Percentiles rank a stretch among this genome's conserved stretches.
Evolutionary conservation across 768 basidiomycete species (phyloP).

Genomic region (Multifurca ochricompacta): DNA sequence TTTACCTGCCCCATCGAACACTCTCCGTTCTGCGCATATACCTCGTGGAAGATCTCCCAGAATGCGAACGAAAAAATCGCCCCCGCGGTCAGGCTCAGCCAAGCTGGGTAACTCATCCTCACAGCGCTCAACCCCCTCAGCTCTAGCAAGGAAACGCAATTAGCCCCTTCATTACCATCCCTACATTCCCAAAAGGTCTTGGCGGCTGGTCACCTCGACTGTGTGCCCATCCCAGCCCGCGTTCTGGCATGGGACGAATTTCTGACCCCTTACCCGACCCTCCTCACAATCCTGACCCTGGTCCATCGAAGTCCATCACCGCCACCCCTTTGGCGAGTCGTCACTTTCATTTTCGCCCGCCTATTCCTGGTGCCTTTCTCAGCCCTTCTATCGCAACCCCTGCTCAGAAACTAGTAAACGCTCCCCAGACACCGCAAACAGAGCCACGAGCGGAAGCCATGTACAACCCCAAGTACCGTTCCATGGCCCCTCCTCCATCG

Average conservation of each 20-base stretch:
- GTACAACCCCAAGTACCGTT: constrained; percentile 16
- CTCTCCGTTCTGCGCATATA: background rate
- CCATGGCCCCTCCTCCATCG: constrained; percentile 22
- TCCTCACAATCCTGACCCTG: constrained; percentile 9
- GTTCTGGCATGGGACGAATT: background rate
- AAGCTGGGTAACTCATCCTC: background rate
- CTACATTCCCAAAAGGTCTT: background rate
- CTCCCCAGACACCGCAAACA: constrained; percentile 12
- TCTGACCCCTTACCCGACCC: background rate
- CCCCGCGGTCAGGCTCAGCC: background rate
- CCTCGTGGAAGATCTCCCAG: constrained; percentile 3
- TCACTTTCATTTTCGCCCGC: constrained; percentile 1
- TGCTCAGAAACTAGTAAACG: background rate
- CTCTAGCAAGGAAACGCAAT: background rate
- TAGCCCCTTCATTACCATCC: background rate
- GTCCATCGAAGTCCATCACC: background rate
- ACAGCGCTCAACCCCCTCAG: background rate
- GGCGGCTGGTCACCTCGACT: background rate
- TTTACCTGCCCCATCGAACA: background rate
- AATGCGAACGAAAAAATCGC: constrained; percentile 1
- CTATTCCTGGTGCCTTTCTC: constrained; percentile 10
- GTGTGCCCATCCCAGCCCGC: background rate
- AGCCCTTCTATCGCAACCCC: constrained; percentile 10
- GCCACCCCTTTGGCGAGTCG: background rate
- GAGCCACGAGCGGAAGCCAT: constrained; percentile 9